These are phyloP conservation scores for Xylaria venustula DNA, from an alignment of 495 filamentous ascomycete genomes.

Conservation along the genomic window DNA sequence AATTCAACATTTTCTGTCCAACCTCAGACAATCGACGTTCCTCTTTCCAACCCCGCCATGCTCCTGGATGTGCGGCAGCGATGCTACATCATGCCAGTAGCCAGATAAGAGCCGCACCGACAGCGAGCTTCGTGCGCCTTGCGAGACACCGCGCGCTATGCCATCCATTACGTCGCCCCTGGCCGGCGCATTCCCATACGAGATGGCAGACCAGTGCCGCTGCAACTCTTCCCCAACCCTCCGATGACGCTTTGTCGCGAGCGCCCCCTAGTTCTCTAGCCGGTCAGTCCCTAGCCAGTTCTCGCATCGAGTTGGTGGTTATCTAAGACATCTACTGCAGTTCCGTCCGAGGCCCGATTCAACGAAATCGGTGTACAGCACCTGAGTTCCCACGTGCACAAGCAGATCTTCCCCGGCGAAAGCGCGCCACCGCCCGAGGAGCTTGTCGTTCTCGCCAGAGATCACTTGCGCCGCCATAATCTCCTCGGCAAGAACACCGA, in stretches of 20 bases:
- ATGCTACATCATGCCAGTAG: constrained; percentile 40
- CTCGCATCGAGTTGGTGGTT: constrained; percentile 15
- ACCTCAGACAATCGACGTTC: not conserved
- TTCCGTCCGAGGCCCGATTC: constrained; percentile 63
- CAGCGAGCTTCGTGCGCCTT: constrained; percentile 40
- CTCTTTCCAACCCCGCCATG: constrained; percentile 16
- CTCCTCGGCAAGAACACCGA: constrained; percentile 88
- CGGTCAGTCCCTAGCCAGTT: constrained; percentile 26
- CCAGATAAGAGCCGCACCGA: constrained; percentile 36
- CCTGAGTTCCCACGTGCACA: constrained; percentile 74
- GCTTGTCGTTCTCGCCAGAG: constrained; percentile 72
- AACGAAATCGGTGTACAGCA: constrained; percentile 96
- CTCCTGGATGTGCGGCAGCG: constrained; percentile 21
- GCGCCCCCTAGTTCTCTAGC: constrained; percentile 28
- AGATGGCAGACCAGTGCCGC: constrained; percentile 38
- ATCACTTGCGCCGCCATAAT: constrained; percentile 84
- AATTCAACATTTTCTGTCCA: not conserved
- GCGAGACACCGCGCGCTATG: constrained; percentile 32
- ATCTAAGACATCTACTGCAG: constrained; percentile 37
- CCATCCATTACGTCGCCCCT: constrained; percentile 19
- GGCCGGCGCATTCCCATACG: constrained; percentile 25
- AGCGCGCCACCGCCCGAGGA: constrained; percentile 56
- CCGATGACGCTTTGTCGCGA: constrained; percentile 16
- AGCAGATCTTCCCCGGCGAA: constrained; percentile 68
- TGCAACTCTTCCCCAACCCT: constrained; percentile 12